Conservation (phyloP, 75 land plant genomes). For the Larix kaempferi region DNA sequence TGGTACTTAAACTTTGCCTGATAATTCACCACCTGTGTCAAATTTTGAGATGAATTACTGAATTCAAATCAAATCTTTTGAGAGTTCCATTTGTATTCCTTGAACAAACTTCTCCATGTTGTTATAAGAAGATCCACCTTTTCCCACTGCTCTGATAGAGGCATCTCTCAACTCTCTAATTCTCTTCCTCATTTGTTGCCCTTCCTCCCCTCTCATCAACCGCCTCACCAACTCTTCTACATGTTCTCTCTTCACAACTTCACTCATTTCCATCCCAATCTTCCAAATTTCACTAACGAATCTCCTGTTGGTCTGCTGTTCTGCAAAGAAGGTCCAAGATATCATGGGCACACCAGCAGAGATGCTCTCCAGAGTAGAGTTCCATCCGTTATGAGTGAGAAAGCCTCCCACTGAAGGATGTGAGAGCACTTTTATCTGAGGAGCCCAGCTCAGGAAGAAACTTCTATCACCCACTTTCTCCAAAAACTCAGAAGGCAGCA, state of each 20-base stretch:
- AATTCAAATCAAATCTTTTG: no score
- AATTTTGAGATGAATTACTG: no score
- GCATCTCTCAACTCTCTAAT: no score
- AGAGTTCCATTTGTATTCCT: no score
- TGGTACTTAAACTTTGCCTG: no score
- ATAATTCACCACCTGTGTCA: no score
- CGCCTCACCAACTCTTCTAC: background rate
- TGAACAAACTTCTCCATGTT: no score
- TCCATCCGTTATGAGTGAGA: constrained; percentile 11
- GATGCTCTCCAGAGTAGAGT: background rate
- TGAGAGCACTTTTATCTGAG: constrained; percentile 13
- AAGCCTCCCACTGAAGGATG: constrained; percentile 16
- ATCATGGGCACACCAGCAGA: background rate
- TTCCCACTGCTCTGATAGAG: no score
- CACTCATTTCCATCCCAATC: background rate
- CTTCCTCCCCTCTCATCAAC: background rate
- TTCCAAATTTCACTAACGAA: background rate
- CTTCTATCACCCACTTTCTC: background rate
- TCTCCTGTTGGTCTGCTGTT: background rate
- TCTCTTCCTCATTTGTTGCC: no score
- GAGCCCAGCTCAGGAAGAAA: constrained; percentile 18
- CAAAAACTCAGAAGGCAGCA: constrained; percentile 4
- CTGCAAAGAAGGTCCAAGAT: background rate
- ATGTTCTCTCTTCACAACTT: background rate
- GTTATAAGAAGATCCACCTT: no score